A percentile compares a stretch with the other conserved stretches of the same genome.
These are phyloP conservation scores for Colletotrichum falcatum DNA, from an alignment of 2,329 filamentous ascomycete species.

Conservation along the genomic window DNA sequence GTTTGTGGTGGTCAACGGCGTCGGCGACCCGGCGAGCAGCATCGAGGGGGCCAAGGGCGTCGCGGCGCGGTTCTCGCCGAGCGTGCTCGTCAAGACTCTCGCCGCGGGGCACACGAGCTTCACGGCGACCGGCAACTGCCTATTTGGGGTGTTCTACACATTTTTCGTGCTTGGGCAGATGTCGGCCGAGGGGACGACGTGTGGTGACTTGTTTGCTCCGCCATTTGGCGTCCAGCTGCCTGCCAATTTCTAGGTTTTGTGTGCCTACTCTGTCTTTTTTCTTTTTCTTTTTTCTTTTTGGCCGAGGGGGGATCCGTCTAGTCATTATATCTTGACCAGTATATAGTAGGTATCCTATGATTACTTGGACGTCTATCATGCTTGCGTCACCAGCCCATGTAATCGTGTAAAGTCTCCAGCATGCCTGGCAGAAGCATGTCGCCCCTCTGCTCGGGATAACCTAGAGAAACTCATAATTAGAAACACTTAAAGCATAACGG, in stretches of 20 bases:
- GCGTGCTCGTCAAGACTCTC: conserved; percentile 16
- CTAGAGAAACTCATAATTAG: neutral
- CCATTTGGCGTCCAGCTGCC: conserved; percentile 16
- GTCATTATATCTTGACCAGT: too few relatives aligned
- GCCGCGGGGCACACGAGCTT: conserved; percentile 27
- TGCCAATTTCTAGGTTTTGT: neutral
- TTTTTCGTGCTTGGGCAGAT: conserved; percentile 23
- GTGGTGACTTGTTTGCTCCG: conserved; percentile 9
- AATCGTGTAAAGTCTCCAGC: too few relatives aligned
- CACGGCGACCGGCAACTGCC: neutral
- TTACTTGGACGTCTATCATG: too few relatives aligned
- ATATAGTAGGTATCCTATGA: too few relatives aligned
- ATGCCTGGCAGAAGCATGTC: neutral
- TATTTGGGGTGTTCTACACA: conserved; percentile 11
- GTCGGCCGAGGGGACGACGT: conserved; percentile 12
- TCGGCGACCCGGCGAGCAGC: conserved; percentile 27
- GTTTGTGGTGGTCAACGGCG: conserved; percentile 20
- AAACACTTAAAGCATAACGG: too few relatives aligned
- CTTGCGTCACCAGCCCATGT: too few relatives aligned
- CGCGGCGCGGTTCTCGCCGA: conserved; percentile 16
- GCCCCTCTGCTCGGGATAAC: neutral
- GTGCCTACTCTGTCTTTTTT: neutral
- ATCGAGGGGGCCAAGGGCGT: conserved; percentile 16
- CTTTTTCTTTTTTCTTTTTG: too few relatives aligned
- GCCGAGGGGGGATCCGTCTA: neutral